These are phyloP conservation scores for Dryas octopetala DNA, from an alignment of 306 rosid genomes.

Conservation along the genomic window DNA sequence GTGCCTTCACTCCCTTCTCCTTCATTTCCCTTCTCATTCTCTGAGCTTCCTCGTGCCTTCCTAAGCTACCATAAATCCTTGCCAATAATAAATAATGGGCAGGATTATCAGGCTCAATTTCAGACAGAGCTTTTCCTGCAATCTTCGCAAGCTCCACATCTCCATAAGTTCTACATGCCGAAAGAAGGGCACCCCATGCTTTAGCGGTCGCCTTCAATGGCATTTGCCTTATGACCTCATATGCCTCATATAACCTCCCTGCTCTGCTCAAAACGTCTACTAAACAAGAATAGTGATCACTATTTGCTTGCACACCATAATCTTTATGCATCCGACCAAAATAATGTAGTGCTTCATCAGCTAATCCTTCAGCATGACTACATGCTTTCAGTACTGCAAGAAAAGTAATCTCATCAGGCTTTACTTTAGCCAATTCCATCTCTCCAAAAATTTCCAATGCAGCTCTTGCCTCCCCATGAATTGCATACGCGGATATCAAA, in stretches of 20 bases:
- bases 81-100: slow-evolving; percentile 68
- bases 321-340: slow-evolving; percentile 47
- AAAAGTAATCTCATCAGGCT: slow-evolving; percentile 68
- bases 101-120: slow-evolving; percentile 77
- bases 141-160: slow-evolving; percentile 62
- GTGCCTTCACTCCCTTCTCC: slow-evolving; percentile 54
- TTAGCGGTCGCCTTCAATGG: slow-evolving; percentile 72
- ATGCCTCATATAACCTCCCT: slow-evolving; percentile 72
- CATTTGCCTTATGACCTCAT: slow-evolving; percentile 57
- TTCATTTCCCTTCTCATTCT: slow-evolving; percentile 52
- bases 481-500: slow-evolving; percentile 65
- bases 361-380: slow-evolving; percentile 64
- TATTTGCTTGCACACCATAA: slow-evolving; percentile 53
- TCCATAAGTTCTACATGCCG: slow-evolving; percentile 72
- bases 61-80: slow-evolving; percentile 61
- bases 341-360: slow-evolving; percentile 62
- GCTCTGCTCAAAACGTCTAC: slow-evolving; percentile 76
- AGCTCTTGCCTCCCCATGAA: slow-evolving; percentile 63
- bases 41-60: slow-evolving; percentile 67
- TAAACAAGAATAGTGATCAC: slow-evolving; percentile 80
- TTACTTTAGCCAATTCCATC: slow-evolving; percentile 55
- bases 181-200: slow-evolving; percentile 83
- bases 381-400: slow-evolving; percentile 73
- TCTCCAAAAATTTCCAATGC: slow-evolving; percentile 49
- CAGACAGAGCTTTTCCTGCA: slow-evolving; percentile 59